Percentiles rank a stretch among this genome's conserved stretches.
phyloP scores from a whole-genome alignment of 2,329 filamentous ascomycete genomes.

The Knufia petricola region DNA sequence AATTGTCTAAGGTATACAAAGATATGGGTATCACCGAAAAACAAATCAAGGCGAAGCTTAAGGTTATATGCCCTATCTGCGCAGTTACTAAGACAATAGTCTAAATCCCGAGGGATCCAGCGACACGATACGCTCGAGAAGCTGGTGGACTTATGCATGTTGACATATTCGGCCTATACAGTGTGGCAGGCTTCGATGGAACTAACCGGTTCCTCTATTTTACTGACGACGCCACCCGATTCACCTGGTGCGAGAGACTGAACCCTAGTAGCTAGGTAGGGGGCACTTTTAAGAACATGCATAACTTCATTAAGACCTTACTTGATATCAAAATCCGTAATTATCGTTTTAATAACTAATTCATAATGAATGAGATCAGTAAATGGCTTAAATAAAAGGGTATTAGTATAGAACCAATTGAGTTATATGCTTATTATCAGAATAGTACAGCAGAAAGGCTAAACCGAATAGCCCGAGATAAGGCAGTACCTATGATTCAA shows the following conservation, averaged over 20 bases:
- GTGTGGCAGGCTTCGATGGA: neutral
- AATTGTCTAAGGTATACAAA: too few species aligned
- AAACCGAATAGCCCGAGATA: conserved; percentile 9
- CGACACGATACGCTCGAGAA: neutral
- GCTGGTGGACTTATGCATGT: neutral
- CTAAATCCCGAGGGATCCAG: conserved; percentile 2
- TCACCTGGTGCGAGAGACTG: conserved; percentile 4
- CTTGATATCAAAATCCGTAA: conserved; percentile 1
- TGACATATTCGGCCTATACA: conserved; percentile 2
- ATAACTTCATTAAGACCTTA: neutral
- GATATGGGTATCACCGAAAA: conserved; percentile 2
- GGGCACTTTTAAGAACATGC: neutral
- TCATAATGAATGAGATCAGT: conserved; percentile 3
- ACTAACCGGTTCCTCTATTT: conserved; percentile 5
- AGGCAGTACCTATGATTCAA: conserved; percentile 5
- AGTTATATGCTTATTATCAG: conserved; percentile 9
- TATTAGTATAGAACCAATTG: conserved; percentile 2
- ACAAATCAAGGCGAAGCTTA: neutral
- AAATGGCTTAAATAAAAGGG: neutral
- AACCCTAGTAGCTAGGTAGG: neutral
- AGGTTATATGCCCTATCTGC: neutral
- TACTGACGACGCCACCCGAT: conserved; percentile 9
- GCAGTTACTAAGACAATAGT: neutral
- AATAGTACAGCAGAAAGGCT: conserved; percentile 10
- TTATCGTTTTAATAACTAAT: conserved; percentile 10